Conservation (phyloP, 345 rosid genomes). For the Sisymbrium altissimum region DNA sequence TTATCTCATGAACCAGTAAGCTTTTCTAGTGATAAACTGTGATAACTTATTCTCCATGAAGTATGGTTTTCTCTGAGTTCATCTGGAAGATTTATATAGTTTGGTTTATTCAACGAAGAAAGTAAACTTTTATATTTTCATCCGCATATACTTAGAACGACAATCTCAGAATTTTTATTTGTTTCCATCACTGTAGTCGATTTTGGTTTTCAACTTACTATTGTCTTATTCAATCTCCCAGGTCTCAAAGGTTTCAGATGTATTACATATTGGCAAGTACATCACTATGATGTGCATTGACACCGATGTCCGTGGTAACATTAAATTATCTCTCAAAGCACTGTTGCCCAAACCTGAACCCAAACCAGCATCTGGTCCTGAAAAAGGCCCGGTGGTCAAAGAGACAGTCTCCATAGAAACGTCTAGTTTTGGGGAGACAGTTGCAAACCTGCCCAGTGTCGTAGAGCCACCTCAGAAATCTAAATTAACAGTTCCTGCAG, state of each 20-base stretch:
- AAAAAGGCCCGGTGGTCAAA: conserved; percentile 17
- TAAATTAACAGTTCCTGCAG: conserved; percentile 43
- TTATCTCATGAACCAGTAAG: conserved; percentile 87
- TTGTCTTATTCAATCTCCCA: conserved; percentile 35
- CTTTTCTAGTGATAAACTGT: conserved; percentile 9
- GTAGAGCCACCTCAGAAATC: conserved; percentile 40
- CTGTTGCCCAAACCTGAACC: conserved; percentile 37
- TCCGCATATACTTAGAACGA: neutral
- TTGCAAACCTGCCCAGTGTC: conserved; percentile 34
- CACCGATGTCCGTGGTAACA: conserved; percentile 93
- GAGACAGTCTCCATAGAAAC: conserved; percentile 37
- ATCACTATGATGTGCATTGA: conserved; percentile 82
- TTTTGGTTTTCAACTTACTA: neutral
- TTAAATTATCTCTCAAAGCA: conserved; percentile 81
- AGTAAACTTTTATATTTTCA: neutral
- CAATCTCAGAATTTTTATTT: neutral
- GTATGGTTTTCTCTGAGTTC: neutral
- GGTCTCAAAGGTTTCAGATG: conserved; percentile 81
- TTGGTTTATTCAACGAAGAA: neutral
- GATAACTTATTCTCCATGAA: neutral
- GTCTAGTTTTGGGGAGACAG: conserved; percentile 45
- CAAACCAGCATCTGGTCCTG: conserved; percentile 26
- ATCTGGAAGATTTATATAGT: neutral
- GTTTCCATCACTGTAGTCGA: neutral
- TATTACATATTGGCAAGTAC: conserved; percentile 70